phyloP scores from a whole-genome alignment of 345 rosid species.

The Syzygium jambos region DNA sequence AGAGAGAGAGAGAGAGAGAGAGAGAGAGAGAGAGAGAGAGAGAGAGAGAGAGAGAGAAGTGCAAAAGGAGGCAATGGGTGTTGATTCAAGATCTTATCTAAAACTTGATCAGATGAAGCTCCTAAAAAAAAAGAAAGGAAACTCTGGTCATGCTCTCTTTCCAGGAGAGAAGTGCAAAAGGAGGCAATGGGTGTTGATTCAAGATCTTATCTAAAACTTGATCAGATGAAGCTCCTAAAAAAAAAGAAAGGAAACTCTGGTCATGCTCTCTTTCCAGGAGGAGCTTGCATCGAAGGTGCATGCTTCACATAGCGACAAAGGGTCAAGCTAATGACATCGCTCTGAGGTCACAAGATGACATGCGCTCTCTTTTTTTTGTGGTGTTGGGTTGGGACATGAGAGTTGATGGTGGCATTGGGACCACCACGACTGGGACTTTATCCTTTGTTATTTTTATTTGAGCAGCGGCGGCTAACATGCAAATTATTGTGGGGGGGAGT shows the following conservation, averaged over 20 bases:
- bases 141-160: not conserved
- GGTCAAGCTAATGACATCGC: not conserved
- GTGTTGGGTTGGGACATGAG: not conserved
- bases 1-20: not conserved
- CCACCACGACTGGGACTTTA: not conserved
- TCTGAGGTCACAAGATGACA: not conserved
- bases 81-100: not conserved
- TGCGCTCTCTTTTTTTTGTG: not conserved
- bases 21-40: not conserved
- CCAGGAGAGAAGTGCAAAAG: not conserved
- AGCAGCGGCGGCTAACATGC: not conserved
- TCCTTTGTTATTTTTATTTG: not conserved
- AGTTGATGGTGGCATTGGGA: not conserved
- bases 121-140: not conserved
- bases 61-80: not conserved
- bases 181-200: not conserved
- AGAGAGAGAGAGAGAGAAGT: not conserved
- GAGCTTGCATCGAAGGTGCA: not conserved
- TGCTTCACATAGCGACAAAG: not conserved
- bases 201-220: not conserved
- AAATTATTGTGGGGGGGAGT: not conserved
- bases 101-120: not conserved
- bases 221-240: not conserved
- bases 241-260: not conserved
- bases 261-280: not conserved